phyloP scores from a whole-genome alignment of 2,329 filamentous ascomycete species.

The Xylaria arbuscula region DNA sequence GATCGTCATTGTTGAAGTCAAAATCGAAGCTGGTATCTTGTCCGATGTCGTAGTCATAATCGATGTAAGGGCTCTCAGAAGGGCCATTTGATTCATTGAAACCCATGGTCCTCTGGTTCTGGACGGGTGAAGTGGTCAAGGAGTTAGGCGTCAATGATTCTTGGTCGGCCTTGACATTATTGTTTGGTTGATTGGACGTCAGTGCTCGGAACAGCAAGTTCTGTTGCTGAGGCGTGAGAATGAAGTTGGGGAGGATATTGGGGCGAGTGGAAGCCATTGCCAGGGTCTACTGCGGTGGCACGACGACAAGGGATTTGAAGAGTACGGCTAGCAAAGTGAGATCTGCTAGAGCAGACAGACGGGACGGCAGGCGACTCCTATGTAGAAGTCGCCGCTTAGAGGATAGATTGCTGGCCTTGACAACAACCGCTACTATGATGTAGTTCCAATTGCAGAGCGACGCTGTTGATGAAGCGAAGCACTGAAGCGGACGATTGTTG shows the following conservation, averaged over 20 bases:
- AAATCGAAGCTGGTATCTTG: constrained; percentile 81
- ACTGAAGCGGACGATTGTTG: constrained; percentile 13
- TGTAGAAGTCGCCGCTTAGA: constrained; percentile 38
- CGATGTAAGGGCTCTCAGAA: constrained; percentile 83
- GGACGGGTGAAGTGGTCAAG: constrained; percentile 61
- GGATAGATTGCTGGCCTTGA: constrained; percentile 28
- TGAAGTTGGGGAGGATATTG: constrained; percentile 65
- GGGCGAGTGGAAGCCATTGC: constrained; percentile 64
- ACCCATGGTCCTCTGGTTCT: constrained; percentile 54
- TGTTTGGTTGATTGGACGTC: constrained; percentile 71
- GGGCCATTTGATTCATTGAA: constrained; percentile 62
- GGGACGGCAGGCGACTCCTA: constrained; percentile 34
- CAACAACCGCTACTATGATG: constrained; percentile 23
- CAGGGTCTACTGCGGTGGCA: constrained; percentile 34
- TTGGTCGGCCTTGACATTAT: constrained; percentile 52
- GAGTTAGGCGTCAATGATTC: constrained; percentile 61
- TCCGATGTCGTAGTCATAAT: constrained; percentile 83
- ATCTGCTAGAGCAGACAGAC: constrained; percentile 11
- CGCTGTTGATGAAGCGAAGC: not conserved
- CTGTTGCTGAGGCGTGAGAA: constrained; percentile 81
- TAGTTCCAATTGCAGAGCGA: constrained; percentile 18
- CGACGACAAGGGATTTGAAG: constrained; percentile 19
- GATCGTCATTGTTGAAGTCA: constrained; percentile 65
- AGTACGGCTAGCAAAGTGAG: constrained; percentile 3
- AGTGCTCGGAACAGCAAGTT: constrained; percentile 79